Conservation (phyloP, 2,329 filamentous ascomycete species). For the Fusarium avenaceum region DNA sequence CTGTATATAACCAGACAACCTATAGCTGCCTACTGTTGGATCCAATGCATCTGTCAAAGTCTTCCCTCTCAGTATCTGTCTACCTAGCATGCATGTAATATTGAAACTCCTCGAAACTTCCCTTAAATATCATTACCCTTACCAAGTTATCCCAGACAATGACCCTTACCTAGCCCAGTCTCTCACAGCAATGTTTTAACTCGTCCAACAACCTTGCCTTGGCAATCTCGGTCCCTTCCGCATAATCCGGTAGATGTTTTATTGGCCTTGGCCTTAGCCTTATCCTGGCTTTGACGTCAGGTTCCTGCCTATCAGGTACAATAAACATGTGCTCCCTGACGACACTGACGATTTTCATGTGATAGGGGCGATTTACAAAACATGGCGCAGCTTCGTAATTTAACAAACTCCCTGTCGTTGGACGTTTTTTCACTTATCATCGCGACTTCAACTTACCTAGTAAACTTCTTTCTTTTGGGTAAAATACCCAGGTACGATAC, state of each 20-base stretch:
- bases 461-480: constrained; percentile 2
- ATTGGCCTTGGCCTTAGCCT: neutral
- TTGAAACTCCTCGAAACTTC: too few species aligned
- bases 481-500: too few species aligned
- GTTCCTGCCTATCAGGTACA: constrained; percentile 48
- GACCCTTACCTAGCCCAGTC: neutral
- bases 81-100: too few species aligned
- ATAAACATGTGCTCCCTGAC: constrained; percentile 32
- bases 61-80: too few species aligned
- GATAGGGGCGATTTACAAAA: constrained; percentile 21
- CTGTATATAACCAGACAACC: too few species aligned
- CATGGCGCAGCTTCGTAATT: constrained; percentile 17
- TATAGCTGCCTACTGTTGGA: too few species aligned
- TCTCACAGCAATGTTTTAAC: neutral
- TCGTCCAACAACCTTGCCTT: constrained; percentile 5
- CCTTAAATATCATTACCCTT: too few species aligned
- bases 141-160: too few species aligned
- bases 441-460: constrained; percentile 4
- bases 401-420: neutral
- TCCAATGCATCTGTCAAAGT: too few species aligned
- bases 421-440: neutral
- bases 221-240: constrained; percentile 23
- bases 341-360: constrained; percentile 28
- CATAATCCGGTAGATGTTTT: neutral
- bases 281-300: constrained; percentile 46